These are phyloP conservation scores for Malus hybrid DNA, from an alignment of 331 rosid genomes.

Conservation along the genomic window DNA sequence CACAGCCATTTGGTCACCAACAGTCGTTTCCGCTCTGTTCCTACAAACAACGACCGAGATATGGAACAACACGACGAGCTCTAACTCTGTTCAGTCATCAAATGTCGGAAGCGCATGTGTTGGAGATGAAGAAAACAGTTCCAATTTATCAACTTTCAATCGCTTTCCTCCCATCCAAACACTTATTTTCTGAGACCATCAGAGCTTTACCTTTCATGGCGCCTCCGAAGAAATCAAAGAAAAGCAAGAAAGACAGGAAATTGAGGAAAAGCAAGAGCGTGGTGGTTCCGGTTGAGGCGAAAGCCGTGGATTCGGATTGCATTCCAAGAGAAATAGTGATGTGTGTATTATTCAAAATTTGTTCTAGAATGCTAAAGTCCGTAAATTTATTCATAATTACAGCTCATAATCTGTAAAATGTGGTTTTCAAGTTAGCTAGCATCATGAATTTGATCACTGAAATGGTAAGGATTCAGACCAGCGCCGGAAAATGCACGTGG, in stretches of 20 bases:
- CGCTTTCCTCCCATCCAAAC: neutral
- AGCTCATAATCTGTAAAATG: neutral
- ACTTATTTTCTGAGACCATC: neutral
- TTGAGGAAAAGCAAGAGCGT: conserved; percentile 41
- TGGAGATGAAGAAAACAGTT: neutral
- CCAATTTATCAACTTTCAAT: neutral
- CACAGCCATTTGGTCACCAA: neutral
- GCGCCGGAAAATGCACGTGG: neutral
- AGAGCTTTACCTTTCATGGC: conserved; percentile 36
- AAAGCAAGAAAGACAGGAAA: conserved; percentile 48
- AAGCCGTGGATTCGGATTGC: conserved; percentile 57
- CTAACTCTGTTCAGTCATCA: neutral
- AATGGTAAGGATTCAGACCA: neutral
- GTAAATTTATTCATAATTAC: neutral
- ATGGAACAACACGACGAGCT: neutral
- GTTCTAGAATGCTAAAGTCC: neutral
- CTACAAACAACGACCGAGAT: neutral
- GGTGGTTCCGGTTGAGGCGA: conserved; percentile 52
- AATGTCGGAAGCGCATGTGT: neutral
- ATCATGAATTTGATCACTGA: neutral
- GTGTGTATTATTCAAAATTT: neutral
- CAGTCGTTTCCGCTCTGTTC: neutral
- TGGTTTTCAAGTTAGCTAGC: neutral
- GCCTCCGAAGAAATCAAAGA: conserved; percentile 68
- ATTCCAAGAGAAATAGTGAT: neutral